Base-by-base conservation (phyloP, 2,329 filamentous ascomycete species). In the Epicoccum sorghinum region DNA sequence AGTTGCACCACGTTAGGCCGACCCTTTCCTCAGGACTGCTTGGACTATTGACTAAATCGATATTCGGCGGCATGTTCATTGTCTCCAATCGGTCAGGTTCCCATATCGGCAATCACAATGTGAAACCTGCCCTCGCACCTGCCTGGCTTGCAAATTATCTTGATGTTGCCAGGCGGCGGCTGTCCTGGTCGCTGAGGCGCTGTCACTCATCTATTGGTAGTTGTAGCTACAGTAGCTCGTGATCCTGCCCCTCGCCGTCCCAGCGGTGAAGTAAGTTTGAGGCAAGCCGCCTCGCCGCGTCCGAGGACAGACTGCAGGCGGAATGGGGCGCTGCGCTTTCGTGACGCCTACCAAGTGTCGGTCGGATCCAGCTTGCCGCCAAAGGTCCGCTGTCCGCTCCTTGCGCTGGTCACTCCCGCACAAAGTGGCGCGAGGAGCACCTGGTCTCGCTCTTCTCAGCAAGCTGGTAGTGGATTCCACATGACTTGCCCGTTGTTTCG, bases 1-100 rank as follows among this genome's bases (percentile, higher is more conserved):
- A 59, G 52, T 57, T 56, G 52, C 59, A 56, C 58, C 52, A 55
- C 58, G 52, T 47, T 52, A 54, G 56, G 37, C 55, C 23, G 25
- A 10, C 38, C 30, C 29, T 47, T 18, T 18, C 27, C 42, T 25
- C 42, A 42, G 47, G 39, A 18, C 47, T 35, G 22, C 33, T 18
- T 37, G 41, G 40, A 46, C 46, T 18, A 18, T 18, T 18, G 18
- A 36, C 35, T 37, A 29, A 43, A 29, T 46, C 55, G 12, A 37
- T 49, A 30, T 27, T 49, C 44, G 43, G 51, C 44, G 33, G 43
- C 44, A 47, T 43, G 24, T 14, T 23, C 39, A 39, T 43, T 44
- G 39, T 53, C 25, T 40, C 38, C 44, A 47, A 35, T 44, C 44
- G 39, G 44, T 35, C 50, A 41, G 41, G 18, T 18, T 47, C 12